phyloP scores from a whole-genome alignment of 768 basidiomycete genomes.

The Russula virescens region DNA sequence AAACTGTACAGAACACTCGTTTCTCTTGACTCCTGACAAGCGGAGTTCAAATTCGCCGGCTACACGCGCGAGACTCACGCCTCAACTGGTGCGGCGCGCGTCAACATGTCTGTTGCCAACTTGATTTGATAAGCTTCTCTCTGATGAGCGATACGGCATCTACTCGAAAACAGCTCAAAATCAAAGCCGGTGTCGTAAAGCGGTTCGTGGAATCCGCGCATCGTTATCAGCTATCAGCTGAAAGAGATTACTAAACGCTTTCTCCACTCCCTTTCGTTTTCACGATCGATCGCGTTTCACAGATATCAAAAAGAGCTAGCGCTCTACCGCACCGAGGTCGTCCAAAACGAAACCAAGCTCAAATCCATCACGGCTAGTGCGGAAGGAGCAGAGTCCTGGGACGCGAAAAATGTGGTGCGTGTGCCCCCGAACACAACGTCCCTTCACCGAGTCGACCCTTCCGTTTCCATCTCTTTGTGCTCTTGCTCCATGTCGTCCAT shows the following conservation, averaged over 20 bases:
- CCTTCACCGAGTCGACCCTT: too few relatives aligned
- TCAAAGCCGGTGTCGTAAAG: slow-evolving; percentile 61
- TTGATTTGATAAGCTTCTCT: background rate
- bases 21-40: too few relatives aligned
- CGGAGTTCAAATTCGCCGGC: too few relatives aligned
- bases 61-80: too few relatives aligned
- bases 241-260: background rate
- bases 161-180: slow-evolving; percentile 63
- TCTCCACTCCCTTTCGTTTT: too few relatives aligned
- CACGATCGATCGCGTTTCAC: too few relatives aligned
- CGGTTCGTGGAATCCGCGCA: slow-evolving; percentile 40
- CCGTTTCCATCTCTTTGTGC: too few relatives aligned
- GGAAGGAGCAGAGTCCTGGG: slow-evolving; percentile 54
- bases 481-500: too few relatives aligned
- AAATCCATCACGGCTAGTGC: slow-evolving; percentile 54
- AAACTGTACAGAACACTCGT: too few relatives aligned
- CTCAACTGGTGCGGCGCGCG: too few relatives aligned
- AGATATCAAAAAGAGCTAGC: slow-evolving; percentile 54
- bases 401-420: slow-evolving; percentile 67
- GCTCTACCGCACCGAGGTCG: slow-evolving; percentile 62
- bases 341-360: slow-evolving; percentile 50
- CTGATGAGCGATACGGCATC: slow-evolving; percentile 43
- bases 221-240: background rate
- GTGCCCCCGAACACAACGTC: too few relatives aligned
- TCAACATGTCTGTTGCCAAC: too few relatives aligned